Percentiles rank a stretch among this genome's conserved stretches.
Evolutionary conservation across 2,329 filamentous ascomycete genomes (phyloP).

Genomic region (Botryotinia narcissicola): DNA sequence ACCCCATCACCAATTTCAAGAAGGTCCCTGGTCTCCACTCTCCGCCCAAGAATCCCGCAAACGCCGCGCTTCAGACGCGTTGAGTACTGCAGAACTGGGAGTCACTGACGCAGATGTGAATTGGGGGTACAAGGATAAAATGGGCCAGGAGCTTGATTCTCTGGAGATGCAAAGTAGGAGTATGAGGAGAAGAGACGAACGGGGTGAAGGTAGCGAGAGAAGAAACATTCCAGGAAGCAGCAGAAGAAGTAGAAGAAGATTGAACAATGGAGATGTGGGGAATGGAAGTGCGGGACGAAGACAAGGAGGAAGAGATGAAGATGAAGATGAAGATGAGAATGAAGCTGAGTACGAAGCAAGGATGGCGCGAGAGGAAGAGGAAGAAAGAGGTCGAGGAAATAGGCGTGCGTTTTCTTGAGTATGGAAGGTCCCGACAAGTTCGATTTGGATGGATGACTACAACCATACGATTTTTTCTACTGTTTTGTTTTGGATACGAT

Average conservation of each 20-base stretch:
- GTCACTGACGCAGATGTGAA: neutral
- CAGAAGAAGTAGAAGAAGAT: neutral
- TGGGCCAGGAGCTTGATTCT: conserved; percentile 7
- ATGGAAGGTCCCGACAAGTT: neutral
- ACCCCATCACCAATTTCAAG: neutral
- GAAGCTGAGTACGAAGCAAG: neutral
- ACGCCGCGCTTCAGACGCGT: neutral
- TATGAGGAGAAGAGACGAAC: neutral
- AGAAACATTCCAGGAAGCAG: rapidly evolving
- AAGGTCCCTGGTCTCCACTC: conserved; percentile 13
- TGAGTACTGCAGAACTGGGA: neutral
- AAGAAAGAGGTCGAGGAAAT: neutral
- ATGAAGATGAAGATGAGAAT: neutral
- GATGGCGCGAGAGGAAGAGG: neutral
- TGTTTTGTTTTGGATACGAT: neutral
- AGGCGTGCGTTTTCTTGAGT: neutral
- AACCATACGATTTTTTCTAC: neutral
- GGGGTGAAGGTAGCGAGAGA: neutral
- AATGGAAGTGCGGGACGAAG: neutral
- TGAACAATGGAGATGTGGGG: neutral
- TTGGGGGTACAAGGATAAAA: conserved; percentile 17
- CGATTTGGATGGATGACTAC: neutral
- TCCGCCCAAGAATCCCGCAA: neutral
- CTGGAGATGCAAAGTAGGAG: neutral
- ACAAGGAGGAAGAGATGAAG: neutral